Evolutionary conservation across 495 filamentous ascomycete genomes (phyloP).

Genomic region (Neurospora intermedia): DNA sequence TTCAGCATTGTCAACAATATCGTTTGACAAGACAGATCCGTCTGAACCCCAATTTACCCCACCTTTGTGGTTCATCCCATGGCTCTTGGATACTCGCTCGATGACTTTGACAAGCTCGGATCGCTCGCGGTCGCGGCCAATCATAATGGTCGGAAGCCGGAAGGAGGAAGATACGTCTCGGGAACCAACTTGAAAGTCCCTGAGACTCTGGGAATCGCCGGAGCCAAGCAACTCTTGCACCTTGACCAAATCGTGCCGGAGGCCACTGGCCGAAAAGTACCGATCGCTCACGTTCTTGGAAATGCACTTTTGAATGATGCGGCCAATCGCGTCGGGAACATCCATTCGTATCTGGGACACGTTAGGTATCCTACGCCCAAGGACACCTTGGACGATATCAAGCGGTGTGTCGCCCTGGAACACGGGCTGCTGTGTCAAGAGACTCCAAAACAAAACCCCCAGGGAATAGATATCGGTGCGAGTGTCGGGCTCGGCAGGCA

Average conservation of each 20-base stretch:
- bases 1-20: slow-evolving; percentile 42
- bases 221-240: slow-evolving; percentile 61
- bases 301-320: slow-evolving; percentile 82
- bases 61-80: slow-evolving; percentile 37
- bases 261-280: slow-evolving; percentile 73
- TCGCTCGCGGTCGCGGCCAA: slow-evolving; percentile 65
- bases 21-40: slow-evolving; percentile 45
- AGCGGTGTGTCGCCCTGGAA: slow-evolving; percentile 71
- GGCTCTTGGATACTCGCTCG: slow-evolving; percentile 55
- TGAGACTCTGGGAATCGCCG: slow-evolving; percentile 59
- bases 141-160: slow-evolving; percentile 65
- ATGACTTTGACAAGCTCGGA: slow-evolving; percentile 58
- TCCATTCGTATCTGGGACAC: slow-evolving; percentile 67
- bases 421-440: slow-evolving; percentile 65
- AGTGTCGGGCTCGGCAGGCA: slow-evolving; percentile 80
- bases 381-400: slow-evolving; percentile 79
- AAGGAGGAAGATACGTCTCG: slow-evolving; percentile 82
- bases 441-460: slow-evolving; percentile 75
- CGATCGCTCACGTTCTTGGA: slow-evolving; percentile 72
- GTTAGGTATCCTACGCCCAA: slow-evolving; percentile 61
- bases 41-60: slow-evolving; percentile 38
- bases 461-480: slow-evolving; percentile 86
- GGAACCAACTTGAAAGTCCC: slow-evolving; percentile 58
- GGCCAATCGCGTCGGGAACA: slow-evolving; percentile 66
- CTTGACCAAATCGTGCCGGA: slow-evolving; percentile 62